phyloP scores from a whole-genome alignment of 2,329 filamentous ascomycete species.

The Talaromyces piceae region DNA sequence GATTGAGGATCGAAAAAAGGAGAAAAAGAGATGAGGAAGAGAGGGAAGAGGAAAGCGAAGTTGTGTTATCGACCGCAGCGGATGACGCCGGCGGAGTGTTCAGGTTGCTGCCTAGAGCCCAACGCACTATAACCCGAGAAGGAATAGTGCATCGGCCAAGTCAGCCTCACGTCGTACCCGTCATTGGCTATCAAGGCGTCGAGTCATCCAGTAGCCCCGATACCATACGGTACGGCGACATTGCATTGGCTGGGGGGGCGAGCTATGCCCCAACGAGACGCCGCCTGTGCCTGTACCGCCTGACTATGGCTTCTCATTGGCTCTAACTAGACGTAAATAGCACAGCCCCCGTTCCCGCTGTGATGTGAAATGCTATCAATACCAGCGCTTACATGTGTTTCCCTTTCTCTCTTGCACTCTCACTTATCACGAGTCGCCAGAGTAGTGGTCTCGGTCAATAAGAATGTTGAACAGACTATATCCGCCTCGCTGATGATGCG shows the following conservation, averaged over 20 bases:
- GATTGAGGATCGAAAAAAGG: too few species aligned
- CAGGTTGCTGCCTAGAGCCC: slow-evolving; percentile 1
- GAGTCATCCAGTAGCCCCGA: background rate
- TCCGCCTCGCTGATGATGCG: too few species aligned
- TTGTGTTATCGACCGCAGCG: background rate
- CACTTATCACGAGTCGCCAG: too few species aligned
- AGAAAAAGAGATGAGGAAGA: background rate
- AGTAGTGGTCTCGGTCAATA: too few species aligned
- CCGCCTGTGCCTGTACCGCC: background rate
- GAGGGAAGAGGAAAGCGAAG: background rate
- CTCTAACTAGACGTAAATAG: background rate
- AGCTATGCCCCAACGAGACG: background rate
- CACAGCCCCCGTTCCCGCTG: background rate
- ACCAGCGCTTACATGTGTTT: background rate
- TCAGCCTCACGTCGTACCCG: background rate
- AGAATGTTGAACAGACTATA: too few species aligned
- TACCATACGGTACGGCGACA: background rate
- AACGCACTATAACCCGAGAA: background rate
- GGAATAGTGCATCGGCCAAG: background rate
- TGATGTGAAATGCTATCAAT: background rate
- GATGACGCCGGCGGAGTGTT: background rate
- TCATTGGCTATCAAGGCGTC: background rate
- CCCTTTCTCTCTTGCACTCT: background rate
- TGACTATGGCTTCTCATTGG: background rate
- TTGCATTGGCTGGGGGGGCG: background rate